Conservation (phyloP, 1,139 yeast species). For the Blastobotrys niveus region DNA sequence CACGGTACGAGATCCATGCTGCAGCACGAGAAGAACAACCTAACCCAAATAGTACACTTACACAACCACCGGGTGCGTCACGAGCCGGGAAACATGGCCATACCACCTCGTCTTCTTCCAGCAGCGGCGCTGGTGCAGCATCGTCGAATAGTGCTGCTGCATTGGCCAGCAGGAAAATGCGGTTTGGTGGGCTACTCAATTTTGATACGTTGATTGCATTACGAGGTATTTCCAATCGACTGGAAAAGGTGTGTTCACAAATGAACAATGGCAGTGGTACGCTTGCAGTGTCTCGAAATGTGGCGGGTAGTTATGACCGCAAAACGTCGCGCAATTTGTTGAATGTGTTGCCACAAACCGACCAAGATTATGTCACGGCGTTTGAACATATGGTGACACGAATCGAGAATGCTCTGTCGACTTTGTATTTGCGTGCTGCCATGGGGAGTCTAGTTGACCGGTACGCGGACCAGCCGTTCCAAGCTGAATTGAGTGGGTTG, state of each 20-base stretch:
- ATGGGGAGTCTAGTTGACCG: slow-evolving; percentile 10
- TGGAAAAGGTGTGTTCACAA: slow-evolving; percentile 45
- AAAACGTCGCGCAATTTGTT: slow-evolving; percentile 24
- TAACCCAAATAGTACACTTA: slow-evolving; percentile 8
- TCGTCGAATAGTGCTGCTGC: too few relatives aligned
- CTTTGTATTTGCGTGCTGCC: slow-evolving; percentile 25
- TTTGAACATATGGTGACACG: slow-evolving; percentile 60
- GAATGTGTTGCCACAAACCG: slow-evolving; percentile 28
- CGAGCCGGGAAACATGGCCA: background rate
- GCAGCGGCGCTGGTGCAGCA: background rate
- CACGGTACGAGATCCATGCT: slow-evolving; percentile 47
- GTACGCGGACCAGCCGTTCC: slow-evolving; percentile 3
- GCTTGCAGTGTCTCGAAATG: background rate
- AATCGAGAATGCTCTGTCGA: slow-evolving; percentile 45
- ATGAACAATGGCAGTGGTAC: slow-evolving; percentile 19
- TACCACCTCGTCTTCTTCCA: too few relatives aligned
- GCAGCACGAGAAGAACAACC: slow-evolving; percentile 24
- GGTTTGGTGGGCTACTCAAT: slow-evolving; percentile 24
- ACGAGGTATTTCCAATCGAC: slow-evolving; percentile 43
- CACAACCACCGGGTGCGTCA: background rate
- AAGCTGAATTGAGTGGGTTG: slow-evolving; percentile 2
- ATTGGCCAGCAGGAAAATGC: background rate
- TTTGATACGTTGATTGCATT: slow-evolving; percentile 41
- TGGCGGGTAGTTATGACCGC: slow-evolving; percentile 25
- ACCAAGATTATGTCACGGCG: slow-evolving; percentile 42